A percentile compares a stretch with the other conserved stretches of the same genome.
These are phyloP conservation scores for Baorangia bicolor DNA, from an alignment of 768 basidiomycete species.

Conservation along the genomic window DNA sequence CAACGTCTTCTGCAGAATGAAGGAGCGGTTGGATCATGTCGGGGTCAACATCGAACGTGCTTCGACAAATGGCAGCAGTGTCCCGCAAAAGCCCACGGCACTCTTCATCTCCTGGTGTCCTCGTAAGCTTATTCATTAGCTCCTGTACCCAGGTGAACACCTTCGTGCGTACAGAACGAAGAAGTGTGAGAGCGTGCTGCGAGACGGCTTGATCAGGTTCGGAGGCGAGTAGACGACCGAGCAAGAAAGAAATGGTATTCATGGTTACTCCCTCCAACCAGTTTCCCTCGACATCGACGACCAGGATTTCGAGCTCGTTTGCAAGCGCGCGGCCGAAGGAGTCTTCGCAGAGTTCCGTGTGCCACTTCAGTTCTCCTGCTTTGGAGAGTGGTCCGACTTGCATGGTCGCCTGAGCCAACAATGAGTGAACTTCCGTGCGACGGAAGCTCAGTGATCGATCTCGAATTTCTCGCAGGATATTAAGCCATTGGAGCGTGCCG, in stretches of 20 bases:
- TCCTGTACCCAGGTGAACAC: slow-evolving; percentile 38
- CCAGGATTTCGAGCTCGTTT: slow-evolving; percentile 32
- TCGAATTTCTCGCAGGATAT: slow-evolving; percentile 44
- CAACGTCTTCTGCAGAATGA: slow-evolving; percentile 22
- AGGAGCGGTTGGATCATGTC: slow-evolving; percentile 10
- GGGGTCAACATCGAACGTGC: slow-evolving; percentile 31
- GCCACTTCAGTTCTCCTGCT: slow-evolving; percentile 31
- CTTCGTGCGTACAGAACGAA: slow-evolving; percentile 32
- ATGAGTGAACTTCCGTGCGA: slow-evolving; percentile 37
- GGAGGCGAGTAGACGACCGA: slow-evolving; percentile 36
- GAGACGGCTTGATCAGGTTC: slow-evolving; percentile 12
- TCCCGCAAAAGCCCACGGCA: slow-evolving; percentile 15
- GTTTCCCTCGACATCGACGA: slow-evolving; percentile 36
- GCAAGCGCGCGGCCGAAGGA: slow-evolving; percentile 37
- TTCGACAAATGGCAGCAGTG: slow-evolving; percentile 20
- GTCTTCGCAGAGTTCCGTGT: slow-evolving; percentile 31
- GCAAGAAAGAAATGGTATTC: slow-evolving; percentile 33
- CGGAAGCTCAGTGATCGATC: slow-evolving; percentile 38
- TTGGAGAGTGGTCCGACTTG: slow-evolving; percentile 37
- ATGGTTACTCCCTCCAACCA: slow-evolving; percentile 39
- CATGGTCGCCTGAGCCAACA: slow-evolving; percentile 43
- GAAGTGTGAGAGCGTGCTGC: slow-evolving; percentile 20
- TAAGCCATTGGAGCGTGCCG: slow-evolving; percentile 47
- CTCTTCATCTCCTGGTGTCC: neutral
- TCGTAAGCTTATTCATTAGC: slow-evolving; percentile 23